Evolutionary conservation across 768 basidiomycete species (phyloP).

Genomic region (Pisolithus marmoratus): DNA sequence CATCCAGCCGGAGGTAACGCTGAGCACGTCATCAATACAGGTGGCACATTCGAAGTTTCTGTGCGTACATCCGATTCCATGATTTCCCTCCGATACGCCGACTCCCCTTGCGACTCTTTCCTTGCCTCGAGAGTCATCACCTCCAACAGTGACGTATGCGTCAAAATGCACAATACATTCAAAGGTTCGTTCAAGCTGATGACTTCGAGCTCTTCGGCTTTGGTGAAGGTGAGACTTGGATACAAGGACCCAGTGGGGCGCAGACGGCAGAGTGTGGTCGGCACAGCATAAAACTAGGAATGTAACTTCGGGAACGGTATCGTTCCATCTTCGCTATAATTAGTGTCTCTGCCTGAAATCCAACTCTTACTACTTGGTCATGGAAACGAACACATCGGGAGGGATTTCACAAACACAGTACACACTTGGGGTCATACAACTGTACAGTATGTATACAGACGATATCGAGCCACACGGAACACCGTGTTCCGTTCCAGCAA

Average conservation of each 20-base stretch:
- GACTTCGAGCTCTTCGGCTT: slow-evolving; percentile 17
- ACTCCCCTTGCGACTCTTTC: slow-evolving; percentile 22
- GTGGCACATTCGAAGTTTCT: slow-evolving; percentile 26
- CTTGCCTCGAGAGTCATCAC: slow-evolving; percentile 28
- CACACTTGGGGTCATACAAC: not conserved
- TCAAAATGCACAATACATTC: slow-evolving; percentile 29
- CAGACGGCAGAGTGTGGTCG: slow-evolving; percentile 24
- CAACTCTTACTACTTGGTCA: too few species aligned
- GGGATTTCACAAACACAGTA: slow-evolving; percentile 1
- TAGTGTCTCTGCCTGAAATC: too few species aligned
- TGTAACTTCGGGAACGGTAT: slow-evolving; percentile 8
- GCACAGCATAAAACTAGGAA: not conserved
- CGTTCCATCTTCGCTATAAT: too few species aligned
- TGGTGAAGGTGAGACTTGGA: slow-evolving; percentile 1
- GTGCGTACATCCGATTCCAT: slow-evolving; percentile 30
- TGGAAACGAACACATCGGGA: too few species aligned
- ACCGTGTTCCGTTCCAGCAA: too few species aligned
- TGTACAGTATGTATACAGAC: too few species aligned
- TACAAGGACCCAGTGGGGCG: slow-evolving; percentile 27
- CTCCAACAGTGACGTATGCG: slow-evolving; percentile 26
- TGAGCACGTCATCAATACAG: slow-evolving; percentile 24
- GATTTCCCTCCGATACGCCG: slow-evolving; percentile 21
- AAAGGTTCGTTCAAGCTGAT: slow-evolving; percentile 34
- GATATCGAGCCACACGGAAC: too few species aligned
- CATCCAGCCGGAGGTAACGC: slow-evolving; percentile 15